A percentile compares a stretch with the other conserved stretches of the same genome.
Evolutionary conservation across 805 yeast species (phyloP).

Genomic region (Candida ponderosae): DNA sequence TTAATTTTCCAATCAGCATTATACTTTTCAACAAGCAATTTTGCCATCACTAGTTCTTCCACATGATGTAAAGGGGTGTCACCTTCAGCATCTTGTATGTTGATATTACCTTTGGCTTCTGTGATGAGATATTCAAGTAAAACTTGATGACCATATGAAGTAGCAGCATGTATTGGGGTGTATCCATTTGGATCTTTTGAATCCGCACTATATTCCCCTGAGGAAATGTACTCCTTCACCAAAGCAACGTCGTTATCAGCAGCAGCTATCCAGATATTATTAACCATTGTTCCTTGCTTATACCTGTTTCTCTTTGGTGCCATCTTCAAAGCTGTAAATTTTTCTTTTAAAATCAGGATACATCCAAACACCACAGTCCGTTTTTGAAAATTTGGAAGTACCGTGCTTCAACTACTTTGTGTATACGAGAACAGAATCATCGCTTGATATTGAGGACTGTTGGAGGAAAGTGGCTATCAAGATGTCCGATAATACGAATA

Average conservation of each 20-base stretch:
- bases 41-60: slow-evolving; percentile 64
- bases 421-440: too few species aligned
- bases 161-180: slow-evolving; percentile 97
- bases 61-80: slow-evolving; percentile 93
- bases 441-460: too few species aligned
- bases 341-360: not conserved
- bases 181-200: slow-evolving; percentile 89
- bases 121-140: slow-evolving; percentile 49
- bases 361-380: not conserved
- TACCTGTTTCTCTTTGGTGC: not conserved
- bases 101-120: slow-evolving; percentile 65
- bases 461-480: too few species aligned
- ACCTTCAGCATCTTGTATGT: slow-evolving; percentile 80
- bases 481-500: too few species aligned
- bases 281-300: slow-evolving; percentile 4
- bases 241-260: slow-evolving; percentile 65
- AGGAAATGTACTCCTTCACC: slow-evolving; percentile 48
- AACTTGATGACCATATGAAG: slow-evolving; percentile 79
- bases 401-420: too few species aligned
- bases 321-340: too few species aligned
- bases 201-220: slow-evolving; percentile 53
- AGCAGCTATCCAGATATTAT: slow-evolving; percentile 90
- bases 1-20: slow-evolving; percentile 56
- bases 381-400: not conserved
- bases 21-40: slow-evolving; percentile 54